Conservation (phyloP, 2,329 filamentous ascomycete genomes). For the Alternaria sp. region DNA sequence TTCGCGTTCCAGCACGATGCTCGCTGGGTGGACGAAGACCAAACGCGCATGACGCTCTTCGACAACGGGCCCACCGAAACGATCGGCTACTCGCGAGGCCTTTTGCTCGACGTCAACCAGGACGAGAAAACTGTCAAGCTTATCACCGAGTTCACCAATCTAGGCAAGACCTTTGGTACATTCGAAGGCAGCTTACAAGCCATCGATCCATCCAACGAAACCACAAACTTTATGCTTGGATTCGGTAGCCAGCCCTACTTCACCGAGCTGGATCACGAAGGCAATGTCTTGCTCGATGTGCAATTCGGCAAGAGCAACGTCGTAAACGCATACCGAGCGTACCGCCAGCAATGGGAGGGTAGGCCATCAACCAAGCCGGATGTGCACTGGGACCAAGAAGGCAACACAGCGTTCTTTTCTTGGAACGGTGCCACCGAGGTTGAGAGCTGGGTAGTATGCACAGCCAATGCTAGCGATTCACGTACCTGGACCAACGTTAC, state of each 20-base stretch:
- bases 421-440: constrained; percentile 40
- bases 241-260: constrained; percentile 58
- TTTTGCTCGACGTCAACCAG: constrained; percentile 51
- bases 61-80: constrained; percentile 44
- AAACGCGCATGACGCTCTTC: constrained; percentile 45
- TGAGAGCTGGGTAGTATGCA: constrained; percentile 36
- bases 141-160: constrained; percentile 49
- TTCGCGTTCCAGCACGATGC: constrained; percentile 31
- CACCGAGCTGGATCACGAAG: constrained; percentile 53
- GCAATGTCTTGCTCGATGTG: constrained; percentile 50
- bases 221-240: constrained; percentile 55
- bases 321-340: constrained; percentile 48
- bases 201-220: constrained; percentile 33
- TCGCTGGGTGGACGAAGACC: constrained; percentile 23
- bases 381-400: constrained; percentile 17
- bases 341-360: constrained; percentile 32
- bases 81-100: constrained; percentile 31
- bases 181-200: constrained; percentile 52
- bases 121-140: constrained; percentile 53
- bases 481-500: constrained; percentile 18
- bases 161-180: constrained; percentile 43
- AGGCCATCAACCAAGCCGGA: constrained; percentile 23
- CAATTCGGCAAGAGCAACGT: constrained; percentile 48
- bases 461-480: constrained; percentile 19
- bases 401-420: constrained; percentile 22